Evolutionary conservation across 1,284 basidiomycete species (phyloP).

Genomic region (Rhizoctonia solani): DNA sequence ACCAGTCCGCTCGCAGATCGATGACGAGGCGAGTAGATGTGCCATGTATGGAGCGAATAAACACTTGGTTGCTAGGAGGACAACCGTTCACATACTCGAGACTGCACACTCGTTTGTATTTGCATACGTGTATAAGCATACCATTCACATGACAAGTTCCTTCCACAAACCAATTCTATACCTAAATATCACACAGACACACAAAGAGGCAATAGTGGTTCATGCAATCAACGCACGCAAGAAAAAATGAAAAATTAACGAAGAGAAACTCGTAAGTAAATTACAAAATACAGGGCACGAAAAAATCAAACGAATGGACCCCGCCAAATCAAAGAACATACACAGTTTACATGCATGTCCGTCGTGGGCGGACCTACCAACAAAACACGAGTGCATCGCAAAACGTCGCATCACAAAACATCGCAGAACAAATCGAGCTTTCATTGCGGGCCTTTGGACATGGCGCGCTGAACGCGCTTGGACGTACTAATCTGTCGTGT

Average conservation of each 20-base stretch:
- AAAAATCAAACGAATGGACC: slow-evolving; percentile 10
- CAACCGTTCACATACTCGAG: too few species aligned
- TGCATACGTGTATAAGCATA: too few species aligned
- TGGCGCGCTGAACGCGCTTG: slow-evolving; percentile 28
- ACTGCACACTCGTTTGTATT: too few species aligned
- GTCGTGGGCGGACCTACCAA: slow-evolving; percentile 32
- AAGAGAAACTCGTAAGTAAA: slow-evolving; percentile 18
- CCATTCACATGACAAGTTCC: not conserved
- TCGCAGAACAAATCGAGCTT: too few species aligned
- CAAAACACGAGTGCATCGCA: not conserved
- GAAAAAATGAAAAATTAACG: slow-evolving; percentile 16
- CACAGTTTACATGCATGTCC: slow-evolving; percentile 24
- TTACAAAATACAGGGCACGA: slow-evolving; percentile 25
- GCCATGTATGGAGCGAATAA: too few species aligned
- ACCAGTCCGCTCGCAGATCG: too few species aligned
- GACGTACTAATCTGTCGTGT: slow-evolving; percentile 31
- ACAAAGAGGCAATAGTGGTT: too few species aligned
- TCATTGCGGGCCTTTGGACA: slow-evolving; percentile 26
- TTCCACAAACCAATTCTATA: not conserved
- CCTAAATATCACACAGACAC: not conserved
- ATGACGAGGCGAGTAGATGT: too few species aligned
- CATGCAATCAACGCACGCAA: slow-evolving; percentile 19
- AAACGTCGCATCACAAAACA: not conserved
- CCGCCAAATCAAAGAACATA: not conserved
- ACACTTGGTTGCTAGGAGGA: too few species aligned